phyloP scores from a whole-genome alignment of 1,284 basidiomycete genomes.

The Athelia sp. region DNA sequence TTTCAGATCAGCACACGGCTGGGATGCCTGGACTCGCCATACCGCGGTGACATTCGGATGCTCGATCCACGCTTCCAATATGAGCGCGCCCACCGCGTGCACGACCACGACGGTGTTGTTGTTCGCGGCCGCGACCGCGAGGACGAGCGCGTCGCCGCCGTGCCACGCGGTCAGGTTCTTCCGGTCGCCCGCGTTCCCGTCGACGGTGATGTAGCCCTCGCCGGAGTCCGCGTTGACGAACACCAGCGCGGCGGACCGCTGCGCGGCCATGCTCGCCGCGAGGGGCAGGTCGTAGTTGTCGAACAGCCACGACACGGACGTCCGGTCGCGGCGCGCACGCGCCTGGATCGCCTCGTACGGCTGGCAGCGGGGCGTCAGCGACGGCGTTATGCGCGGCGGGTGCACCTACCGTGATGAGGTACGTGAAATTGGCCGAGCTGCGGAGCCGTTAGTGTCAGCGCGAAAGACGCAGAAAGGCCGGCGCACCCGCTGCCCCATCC shows the following conservation, averaged over 20 bases:
- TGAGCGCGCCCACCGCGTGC: slow-evolving; percentile 72
- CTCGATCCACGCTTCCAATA: slow-evolving; percentile 75
- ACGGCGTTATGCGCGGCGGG: no score
- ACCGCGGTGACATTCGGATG: slow-evolving; percentile 67
- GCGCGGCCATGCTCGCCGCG: slow-evolving; percentile 44
- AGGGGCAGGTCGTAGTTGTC: slow-evolving; percentile 58
- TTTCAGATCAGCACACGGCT: no score
- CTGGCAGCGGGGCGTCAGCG: slow-evolving; percentile 19
- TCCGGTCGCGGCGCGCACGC: slow-evolving; percentile 56
- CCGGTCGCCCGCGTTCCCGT: slow-evolving; percentile 72
- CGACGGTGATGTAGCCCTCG: slow-evolving; percentile 72
- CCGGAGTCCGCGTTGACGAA: slow-evolving; percentile 74
- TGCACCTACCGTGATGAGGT: slow-evolving; percentile 46
- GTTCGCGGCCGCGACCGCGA: slow-evolving; percentile 55
- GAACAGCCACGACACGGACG: slow-evolving; percentile 54
- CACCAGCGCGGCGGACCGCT: slow-evolving; percentile 63
- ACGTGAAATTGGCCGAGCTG: slow-evolving; percentile 52
- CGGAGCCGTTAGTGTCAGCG: slow-evolving; percentile 12
- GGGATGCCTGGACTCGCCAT: no score
- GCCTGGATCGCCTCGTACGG: slow-evolving; percentile 71
- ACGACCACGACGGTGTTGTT: slow-evolving; percentile 81
- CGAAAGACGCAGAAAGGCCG: neutral
- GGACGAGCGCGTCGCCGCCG: slow-evolving; percentile 62
- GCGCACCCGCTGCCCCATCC: slow-evolving; percentile 72
- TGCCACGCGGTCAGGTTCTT: slow-evolving; percentile 82